Percentiles rank a stretch among this genome's conserved stretches.
These are phyloP conservation scores for Penicillium diatomitis DNA, from an alignment of 495 filamentous ascomycete genomes.

Conservation along the genomic window DNA sequence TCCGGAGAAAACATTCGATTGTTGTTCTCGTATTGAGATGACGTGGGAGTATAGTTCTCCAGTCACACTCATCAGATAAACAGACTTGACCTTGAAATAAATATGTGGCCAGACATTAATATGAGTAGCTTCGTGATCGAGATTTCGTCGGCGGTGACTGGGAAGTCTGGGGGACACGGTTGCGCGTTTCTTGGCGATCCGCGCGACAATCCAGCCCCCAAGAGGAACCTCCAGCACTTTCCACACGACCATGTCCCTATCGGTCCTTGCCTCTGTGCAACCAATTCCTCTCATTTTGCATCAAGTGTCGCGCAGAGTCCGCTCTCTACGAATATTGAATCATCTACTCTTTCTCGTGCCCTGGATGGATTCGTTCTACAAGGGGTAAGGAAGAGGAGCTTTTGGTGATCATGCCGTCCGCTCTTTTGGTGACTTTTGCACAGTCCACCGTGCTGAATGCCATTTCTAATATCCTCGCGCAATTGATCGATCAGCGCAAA, in stretches of 20 bases:
- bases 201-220: neutral
- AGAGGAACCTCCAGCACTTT: neutral
- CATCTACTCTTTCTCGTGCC: too few species aligned
- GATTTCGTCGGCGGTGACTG: too few species aligned
- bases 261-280: too few species aligned
- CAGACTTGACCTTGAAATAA: too few species aligned
- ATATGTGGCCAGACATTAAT: neutral
- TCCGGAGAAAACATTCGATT: too few species aligned
- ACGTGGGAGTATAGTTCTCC: too few species aligned
- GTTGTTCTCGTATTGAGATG: too few species aligned
- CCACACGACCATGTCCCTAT: neutral
- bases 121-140: neutral
- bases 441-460: constrained; percentile 63
- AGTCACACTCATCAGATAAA: too few species aligned
- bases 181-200: constrained; percentile 20
- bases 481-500: constrained; percentile 62
- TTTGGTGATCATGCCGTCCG: constrained; percentile 23
- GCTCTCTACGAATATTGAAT: too few species aligned
- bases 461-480: constrained; percentile 75
- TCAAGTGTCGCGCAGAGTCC: constrained; percentile 1
- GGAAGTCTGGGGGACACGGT: constrained; percentile 17
- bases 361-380: too few species aligned
- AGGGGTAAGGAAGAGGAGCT: too few species aligned
- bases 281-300: neutral
- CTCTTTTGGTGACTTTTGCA: constrained; percentile 56